A percentile compares a stretch with the other conserved stretches of the same genome.
Conservation (phyloP, 2,329 filamentous ascomycete species). For the Claviceps citrina region DNA sequence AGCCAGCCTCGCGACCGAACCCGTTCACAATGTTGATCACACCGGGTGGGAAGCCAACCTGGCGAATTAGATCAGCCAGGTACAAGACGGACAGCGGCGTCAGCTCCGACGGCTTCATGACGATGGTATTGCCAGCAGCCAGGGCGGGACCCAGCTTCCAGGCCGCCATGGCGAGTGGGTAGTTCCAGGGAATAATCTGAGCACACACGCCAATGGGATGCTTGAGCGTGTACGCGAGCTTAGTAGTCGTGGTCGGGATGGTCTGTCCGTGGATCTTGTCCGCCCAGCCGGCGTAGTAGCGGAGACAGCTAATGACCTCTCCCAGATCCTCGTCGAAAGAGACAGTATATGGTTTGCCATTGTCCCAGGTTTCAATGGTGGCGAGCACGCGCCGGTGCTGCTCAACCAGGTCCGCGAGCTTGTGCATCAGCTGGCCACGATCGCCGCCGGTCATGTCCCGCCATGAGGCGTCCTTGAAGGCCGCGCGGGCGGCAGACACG, state of each 20-base stretch:
- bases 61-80: conserved; percentile 49
- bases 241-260: conserved; percentile 51
- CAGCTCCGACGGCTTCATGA: conserved; percentile 53
- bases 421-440: conserved; percentile 53
- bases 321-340: conserved; percentile 50
- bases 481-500: conserved; percentile 39
- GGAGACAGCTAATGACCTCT: conserved; percentile 30
- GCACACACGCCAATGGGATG: conserved; percentile 67
- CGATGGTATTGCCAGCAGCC: conserved; percentile 46
- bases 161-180: conserved; percentile 30
- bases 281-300: conserved; percentile 66
- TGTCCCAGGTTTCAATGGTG: conserved; percentile 64
- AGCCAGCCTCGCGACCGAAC: conserved; percentile 50
- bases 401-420: conserved; percentile 56
- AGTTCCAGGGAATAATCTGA: conserved; percentile 65
- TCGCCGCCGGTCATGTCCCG: conserved; percentile 49
- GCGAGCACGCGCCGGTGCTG: conserved; percentile 37
- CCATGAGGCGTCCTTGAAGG: conserved; percentile 55
- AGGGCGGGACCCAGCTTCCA: conserved; percentile 66
- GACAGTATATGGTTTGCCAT: conserved; percentile 51
- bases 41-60: conserved; percentile 64
- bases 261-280: conserved; percentile 68
- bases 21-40: conserved; percentile 67
- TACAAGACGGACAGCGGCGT: conserved; percentile 50
- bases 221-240: conserved; percentile 60